Base-by-base conservation (phyloP, 108 stramenopile genomes). In the Phaeodactylum tricornutum region DNA sequence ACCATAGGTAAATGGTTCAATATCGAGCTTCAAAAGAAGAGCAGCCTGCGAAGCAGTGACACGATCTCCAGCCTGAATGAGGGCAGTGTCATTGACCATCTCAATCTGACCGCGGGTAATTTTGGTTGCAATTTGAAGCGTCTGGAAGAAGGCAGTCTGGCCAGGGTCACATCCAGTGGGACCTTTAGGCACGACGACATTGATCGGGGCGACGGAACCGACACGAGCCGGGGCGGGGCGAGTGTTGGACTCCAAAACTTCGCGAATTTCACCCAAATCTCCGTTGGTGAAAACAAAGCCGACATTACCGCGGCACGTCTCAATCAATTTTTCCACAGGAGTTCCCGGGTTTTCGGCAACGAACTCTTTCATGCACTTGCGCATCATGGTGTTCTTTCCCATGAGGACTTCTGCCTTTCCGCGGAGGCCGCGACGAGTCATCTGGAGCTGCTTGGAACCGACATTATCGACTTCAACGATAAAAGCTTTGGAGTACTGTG, bases 361-460 rank as follows among this genome's bases (percentile, higher is more conserved):
- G 69, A 70, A 99, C 43, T 91, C 91, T 50, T 58, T 70, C 60
- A 99, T 75, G 75, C 92, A 80, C 67, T 94, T 95, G 37, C 96
- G 80, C 91, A 97, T 97, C 93, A 96, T 94, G 87, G 98, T 99
- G 69, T 91, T 95, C 84, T 99, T 99, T 47, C 98, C 98, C 93
- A 97, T 94, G 69, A 98, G 87, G 35, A 98, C 55, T 33, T 87
- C 87, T 44, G 95, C 98, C 53, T 66, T 69, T 50, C 93, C 95
- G 62, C 46, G 94, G 29, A 98, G 93, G 25, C 59, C 82, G 38
- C 64, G 62, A 50, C 98, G 89, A 55, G 93, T 93, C 45, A 80
- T 48, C 50, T 96, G 94, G 59, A 99, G 79, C 79, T 99, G 98
- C 75, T 74, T 84, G 60, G 95, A 96, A 43, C 96, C 98, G 30